These are phyloP conservation scores for Solanum hybrid DNA, from an alignment of 305 asterid genomes.

Conservation along the genomic window DNA sequence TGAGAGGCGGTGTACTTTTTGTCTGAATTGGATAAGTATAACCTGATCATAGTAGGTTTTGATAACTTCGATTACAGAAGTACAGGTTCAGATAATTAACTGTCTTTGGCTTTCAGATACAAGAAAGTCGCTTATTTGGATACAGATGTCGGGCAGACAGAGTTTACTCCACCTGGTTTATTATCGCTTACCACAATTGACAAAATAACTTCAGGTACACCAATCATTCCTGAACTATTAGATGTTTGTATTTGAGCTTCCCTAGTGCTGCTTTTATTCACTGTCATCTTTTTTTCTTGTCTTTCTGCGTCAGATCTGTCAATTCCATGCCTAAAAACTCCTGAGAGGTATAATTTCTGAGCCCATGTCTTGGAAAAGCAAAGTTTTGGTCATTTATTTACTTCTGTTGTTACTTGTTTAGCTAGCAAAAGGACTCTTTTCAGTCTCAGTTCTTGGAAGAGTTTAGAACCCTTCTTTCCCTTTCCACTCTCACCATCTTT, in stretches of 20 bases:
- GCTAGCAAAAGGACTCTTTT: not conserved
- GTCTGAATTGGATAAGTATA: not conserved
- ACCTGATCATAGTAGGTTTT: not conserved
- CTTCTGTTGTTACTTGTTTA: not conserved
- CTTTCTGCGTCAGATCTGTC: constrained; percentile 47
- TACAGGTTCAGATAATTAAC: not conserved
- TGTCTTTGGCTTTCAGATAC: constrained; percentile 39
- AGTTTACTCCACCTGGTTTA: constrained; percentile 90
- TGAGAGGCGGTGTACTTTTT: not conserved
- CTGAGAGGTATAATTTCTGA: constrained; percentile 51
- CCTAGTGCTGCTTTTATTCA: not conserved
- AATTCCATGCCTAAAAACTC: constrained; percentile 79
- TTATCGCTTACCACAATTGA: constrained; percentile 66
- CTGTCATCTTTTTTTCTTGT: constrained; percentile 2
- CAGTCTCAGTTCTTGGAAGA: not conserved
- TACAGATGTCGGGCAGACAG: constrained; percentile 96
- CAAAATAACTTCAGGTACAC: constrained; percentile 58
- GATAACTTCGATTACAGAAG: not conserved
- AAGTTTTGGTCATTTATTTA: not conserved
- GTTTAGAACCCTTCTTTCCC: not conserved
- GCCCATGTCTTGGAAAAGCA: not conserved
- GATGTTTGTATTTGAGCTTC: not conserved
- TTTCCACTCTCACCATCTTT: not conserved
- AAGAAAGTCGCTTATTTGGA: constrained; percentile 86
- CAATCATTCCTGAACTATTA: not conserved